phyloP scores from a whole-genome alignment of 768 basidiomycete genomes.

The Panaeolus cyanescens region DNA sequence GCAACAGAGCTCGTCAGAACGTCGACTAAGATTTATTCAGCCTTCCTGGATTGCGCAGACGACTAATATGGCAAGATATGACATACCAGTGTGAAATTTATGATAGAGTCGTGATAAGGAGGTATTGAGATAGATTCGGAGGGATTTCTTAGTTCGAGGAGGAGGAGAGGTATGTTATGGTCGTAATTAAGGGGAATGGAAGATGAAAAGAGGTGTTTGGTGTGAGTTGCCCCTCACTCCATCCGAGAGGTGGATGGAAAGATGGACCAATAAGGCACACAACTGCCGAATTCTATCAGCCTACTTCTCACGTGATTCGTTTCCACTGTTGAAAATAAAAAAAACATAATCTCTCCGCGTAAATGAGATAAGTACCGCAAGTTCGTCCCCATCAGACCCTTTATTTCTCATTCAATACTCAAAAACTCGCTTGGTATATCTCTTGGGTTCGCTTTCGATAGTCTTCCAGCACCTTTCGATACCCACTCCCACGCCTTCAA shows the following conservation, averaged over 20 bases:
- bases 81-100: neutral
- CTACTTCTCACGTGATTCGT: neutral
- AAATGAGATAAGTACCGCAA: neutral
- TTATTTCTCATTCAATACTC: neutral
- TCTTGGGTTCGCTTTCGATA: neutral
- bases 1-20: slow-evolving; percentile 6
- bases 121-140: neutral
- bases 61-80: neutral
- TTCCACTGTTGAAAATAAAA: neutral
- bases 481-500: neutral
- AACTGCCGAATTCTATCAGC: slow-evolving; percentile 2
- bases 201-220: slow-evolving; percentile 1
- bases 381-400: neutral
- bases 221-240: neutral
- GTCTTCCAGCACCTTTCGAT: neutral
- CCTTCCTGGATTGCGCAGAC: neutral
- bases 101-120: neutral
- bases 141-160: neutral
- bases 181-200: neutral
- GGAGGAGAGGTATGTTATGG: neutral
- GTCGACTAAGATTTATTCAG: neutral
- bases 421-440: neutral
- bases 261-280: slow-evolving; percentile 1
- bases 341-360: neutral
- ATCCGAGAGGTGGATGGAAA: slow-evolving; percentile 3